Percentiles rank a stretch among this genome's conserved stretches.
Evolutionary conservation across 768 basidiomycete genomes (phyloP).

Genomic region (Lenzites betulinus): DNA sequence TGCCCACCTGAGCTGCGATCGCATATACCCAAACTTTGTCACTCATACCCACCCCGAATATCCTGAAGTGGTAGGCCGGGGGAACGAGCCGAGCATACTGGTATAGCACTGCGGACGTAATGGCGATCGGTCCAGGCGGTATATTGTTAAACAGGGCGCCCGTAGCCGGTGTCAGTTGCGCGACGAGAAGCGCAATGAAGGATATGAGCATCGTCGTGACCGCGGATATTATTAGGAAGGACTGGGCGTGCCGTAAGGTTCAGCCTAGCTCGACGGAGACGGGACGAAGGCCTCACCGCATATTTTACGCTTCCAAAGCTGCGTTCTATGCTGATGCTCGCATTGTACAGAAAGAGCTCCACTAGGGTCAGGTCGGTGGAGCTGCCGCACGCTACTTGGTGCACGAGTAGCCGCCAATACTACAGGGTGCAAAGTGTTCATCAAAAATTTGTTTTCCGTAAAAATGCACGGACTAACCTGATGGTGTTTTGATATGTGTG

Average conservation of each 20-base stretch:
- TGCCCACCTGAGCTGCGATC: conserved; percentile 67
- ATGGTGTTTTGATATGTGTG: conserved; percentile 87
- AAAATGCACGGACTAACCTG: conserved; percentile 57
- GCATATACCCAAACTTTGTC: conserved; percentile 79
- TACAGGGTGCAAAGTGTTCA: conserved; percentile 33
- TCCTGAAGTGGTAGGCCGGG: conserved; percentile 68
- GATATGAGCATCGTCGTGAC: conserved; percentile 69
- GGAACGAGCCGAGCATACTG: conserved; percentile 83
- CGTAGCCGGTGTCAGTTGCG: conserved; percentile 42
- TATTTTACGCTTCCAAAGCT: conserved; percentile 87
- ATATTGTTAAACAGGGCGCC: conserved; percentile 71
- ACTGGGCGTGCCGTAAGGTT: conserved; percentile 18
- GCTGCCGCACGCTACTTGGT: conserved; percentile 78
- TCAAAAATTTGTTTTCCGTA: background rate
- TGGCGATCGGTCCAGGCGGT: conserved; percentile 71
- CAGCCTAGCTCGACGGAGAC: background rate
- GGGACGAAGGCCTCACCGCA: conserved; percentile 54
- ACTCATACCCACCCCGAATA: conserved; percentile 72
- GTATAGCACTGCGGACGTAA: conserved; percentile 81
- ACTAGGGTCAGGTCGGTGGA: conserved; percentile 85
- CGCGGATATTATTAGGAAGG: conserved; percentile 53
- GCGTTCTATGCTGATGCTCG: conserved; percentile 74
- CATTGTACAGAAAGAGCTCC: conserved; percentile 71
- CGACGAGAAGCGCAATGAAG: conserved; percentile 62
- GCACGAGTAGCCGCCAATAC: conserved; percentile 83